Conservation (phyloP, 805 yeast species). For the Candida endomychidarum region DNA sequence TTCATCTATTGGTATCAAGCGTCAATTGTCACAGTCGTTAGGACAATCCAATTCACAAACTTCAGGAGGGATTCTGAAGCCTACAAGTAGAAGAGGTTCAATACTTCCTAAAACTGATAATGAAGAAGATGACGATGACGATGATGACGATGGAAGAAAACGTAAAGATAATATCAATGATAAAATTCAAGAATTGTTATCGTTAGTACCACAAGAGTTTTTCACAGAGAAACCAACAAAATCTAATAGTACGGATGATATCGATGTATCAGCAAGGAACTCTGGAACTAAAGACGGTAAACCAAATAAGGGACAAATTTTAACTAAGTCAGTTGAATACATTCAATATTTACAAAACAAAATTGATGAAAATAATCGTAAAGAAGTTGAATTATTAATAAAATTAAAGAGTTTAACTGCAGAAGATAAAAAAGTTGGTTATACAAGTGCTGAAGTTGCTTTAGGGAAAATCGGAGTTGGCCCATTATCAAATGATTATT, state of each 20-base stretch:
- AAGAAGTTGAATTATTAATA: slow-evolving; percentile 71
- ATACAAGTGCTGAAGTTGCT: slow-evolving; percentile 79
- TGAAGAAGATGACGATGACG: slow-evolving; percentile 21
- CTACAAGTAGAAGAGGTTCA: slow-evolving; percentile 38
- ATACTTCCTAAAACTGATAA: slow-evolving; percentile 21
- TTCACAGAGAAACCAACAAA: slow-evolving; percentile 26
- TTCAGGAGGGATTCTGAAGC: slow-evolving; percentile 33
- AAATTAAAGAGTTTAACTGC: slow-evolving; percentile 55
- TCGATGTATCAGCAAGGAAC: slow-evolving; percentile 29
- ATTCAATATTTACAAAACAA: slow-evolving; percentile 63
- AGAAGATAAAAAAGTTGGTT: slow-evolving; percentile 37
- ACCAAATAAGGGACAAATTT: slow-evolving; percentile 81
- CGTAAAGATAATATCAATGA: slow-evolving; percentile 46
- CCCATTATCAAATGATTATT: slow-evolving; percentile 55
- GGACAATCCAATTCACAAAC: slow-evolving; percentile 14
- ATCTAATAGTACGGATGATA: slow-evolving; percentile 15
- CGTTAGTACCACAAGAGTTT: slow-evolving; percentile 36
- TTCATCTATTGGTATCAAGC: slow-evolving; percentile 32
- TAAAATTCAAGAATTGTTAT: slow-evolving; percentile 42
- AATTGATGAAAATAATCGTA: slow-evolving; percentile 76
- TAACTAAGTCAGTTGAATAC: slow-evolving; percentile 74
- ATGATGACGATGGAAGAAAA: slow-evolving; percentile 38
- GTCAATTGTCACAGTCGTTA: slow-evolving; percentile 40
- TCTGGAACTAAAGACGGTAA: slow-evolving; percentile 78
- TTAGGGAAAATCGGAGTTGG: slow-evolving; percentile 82